Evolutionary conservation across 164 flowering plant species (phyloP), one percentile per base, ranked within the genome.

Genomic region (Tetrastigma voinierianum): DNA sequence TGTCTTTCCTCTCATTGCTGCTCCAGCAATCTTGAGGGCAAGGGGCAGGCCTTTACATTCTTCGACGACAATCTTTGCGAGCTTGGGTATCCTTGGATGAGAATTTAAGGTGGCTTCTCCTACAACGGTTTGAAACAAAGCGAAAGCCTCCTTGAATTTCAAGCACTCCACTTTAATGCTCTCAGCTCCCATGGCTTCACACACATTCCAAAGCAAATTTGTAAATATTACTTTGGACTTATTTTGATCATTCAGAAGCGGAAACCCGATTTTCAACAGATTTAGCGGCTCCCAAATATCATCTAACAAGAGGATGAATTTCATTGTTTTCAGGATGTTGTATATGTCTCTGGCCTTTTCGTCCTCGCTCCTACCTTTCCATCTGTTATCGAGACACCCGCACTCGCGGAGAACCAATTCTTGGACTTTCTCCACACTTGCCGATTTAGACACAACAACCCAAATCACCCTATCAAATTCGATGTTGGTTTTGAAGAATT

Each of bases 41-140:
- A 74, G 73, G 0, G 73, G 73, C 44, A 74, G 44, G 19, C 73
- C 73, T 32, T 23, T 7, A 15, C 73, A 74, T 17, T 59, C 44
- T 32, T 40, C 16, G 18, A 60, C 62, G 12, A 67, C 64, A 15
- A 5, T 9, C n/a, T 43, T 15, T 0, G 69, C 72, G 1, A 71
- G 46, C 8, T 18, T 24, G 8, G 47, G 46, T 46, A 74, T 70
- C 1, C 53, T 46, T 10, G 56, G 65, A 62, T 70, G 64, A 62
- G 17, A 46, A 9, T 63, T 58, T 8, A 69, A 43, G 16, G 54
- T 59, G 11, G 20, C 59, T 20, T n/a, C n/a, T 70, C 57, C 16
- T 66, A 68, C 9, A 75, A 62, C 6, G n/a, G 19, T 3, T 3
- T 18, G 16, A 24, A 67, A 75, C 56, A n/a, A n/a, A 75, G 51